A percentile compares a stretch with the other conserved stretches of the same genome.
These are phyloP conservation scores for Cystobasidium slooffiae DNA, from an alignment of 1,284 basidiomycete species.

Conservation along the genomic window DNA sequence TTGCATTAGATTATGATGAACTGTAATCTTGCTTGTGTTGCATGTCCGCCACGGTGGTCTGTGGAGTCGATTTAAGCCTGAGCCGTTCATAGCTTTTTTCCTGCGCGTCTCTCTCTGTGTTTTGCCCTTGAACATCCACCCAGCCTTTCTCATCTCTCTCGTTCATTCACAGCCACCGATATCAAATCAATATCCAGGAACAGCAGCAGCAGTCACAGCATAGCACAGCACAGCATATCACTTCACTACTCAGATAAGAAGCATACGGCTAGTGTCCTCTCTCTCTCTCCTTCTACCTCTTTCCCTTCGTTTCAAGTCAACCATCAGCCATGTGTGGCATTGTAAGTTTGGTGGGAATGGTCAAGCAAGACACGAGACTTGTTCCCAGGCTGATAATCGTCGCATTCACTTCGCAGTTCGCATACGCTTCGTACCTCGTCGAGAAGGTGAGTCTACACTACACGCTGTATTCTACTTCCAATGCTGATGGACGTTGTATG, in stretches of 20 bases:
- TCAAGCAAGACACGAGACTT: neutral
- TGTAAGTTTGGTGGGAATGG: slow-evolving; percentile 4
- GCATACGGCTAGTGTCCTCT: neutral
- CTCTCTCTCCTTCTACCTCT: neutral
- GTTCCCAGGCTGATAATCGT: neutral
- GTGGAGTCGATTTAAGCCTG: no score
- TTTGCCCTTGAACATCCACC: slow-evolving; percentile 3
- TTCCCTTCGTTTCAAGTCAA: neutral
- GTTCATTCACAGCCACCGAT: slow-evolving; percentile 18
- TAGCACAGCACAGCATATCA: neutral
- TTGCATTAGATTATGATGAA: no score
- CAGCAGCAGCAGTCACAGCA: neutral
- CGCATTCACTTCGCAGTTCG: slow-evolving; percentile 62
- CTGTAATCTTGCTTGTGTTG: no score
- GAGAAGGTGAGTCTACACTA: slow-evolving; percentile 69
- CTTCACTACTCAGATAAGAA: neutral
- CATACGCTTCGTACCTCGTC: slow-evolving; percentile 88
- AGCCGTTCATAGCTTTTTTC: neutral
- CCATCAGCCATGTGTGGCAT: slow-evolving; percentile 37
- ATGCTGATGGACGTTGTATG: neutral
- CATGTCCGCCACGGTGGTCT: no score
- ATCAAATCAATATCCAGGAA: neutral
- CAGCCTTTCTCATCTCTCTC: neutral
- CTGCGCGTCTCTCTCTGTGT: neutral
- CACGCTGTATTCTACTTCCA: neutral